Percentiles rank a stretch among this genome's conserved stretches.
These are phyloP conservation scores for Cladosporium austrohemisphaericum DNA, from an alignment of 2,329 filamentous ascomycete species.

Conservation along the genomic window DNA sequence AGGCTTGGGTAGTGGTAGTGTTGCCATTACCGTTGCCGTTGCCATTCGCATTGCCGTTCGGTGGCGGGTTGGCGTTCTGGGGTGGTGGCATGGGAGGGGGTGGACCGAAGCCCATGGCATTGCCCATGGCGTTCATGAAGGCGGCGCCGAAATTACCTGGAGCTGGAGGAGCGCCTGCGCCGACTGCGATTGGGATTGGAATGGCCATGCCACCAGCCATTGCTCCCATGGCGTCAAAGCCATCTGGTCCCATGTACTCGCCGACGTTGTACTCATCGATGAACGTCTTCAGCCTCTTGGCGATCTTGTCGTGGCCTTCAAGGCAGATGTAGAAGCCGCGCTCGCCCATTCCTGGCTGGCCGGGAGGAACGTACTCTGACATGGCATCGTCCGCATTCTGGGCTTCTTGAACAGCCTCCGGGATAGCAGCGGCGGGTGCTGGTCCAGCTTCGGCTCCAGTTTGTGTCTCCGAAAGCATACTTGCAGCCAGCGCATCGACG, in stretches of 20 bases:
- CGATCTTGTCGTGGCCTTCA: conserved; percentile 17
- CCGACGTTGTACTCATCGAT: conserved; percentile 26
- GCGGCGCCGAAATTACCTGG: conserved; percentile 6
- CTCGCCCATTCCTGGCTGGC: conserved; percentile 9
- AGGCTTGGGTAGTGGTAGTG: too few relatives aligned
- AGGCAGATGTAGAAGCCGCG: conserved; percentile 25
- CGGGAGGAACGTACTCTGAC: background rate
- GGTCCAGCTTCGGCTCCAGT: background rate
- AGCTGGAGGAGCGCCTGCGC: background rate
- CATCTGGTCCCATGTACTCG: conserved; percentile 7
- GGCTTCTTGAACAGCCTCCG: background rate
- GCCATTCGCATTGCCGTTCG: too few relatives aligned
- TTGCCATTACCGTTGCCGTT: too few relatives aligned
- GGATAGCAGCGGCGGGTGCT: conserved; percentile 9
- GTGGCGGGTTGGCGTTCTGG: too few relatives aligned
- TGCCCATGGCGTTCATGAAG: conserved; percentile 10
- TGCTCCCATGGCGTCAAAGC: background rate
- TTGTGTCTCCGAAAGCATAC: background rate
- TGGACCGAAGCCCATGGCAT: background rate
- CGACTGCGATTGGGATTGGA: background rate
- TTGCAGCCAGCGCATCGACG: too few relatives aligned
- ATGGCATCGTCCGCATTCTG: background rate
- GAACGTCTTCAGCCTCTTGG: conserved; percentile 21
- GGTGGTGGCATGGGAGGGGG: background rate
- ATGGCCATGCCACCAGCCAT: background rate